phyloP scores from a whole-genome alignment of 2,329 filamentous ascomycete genomes.

The Davidsoniella eucalypti region DNA sequence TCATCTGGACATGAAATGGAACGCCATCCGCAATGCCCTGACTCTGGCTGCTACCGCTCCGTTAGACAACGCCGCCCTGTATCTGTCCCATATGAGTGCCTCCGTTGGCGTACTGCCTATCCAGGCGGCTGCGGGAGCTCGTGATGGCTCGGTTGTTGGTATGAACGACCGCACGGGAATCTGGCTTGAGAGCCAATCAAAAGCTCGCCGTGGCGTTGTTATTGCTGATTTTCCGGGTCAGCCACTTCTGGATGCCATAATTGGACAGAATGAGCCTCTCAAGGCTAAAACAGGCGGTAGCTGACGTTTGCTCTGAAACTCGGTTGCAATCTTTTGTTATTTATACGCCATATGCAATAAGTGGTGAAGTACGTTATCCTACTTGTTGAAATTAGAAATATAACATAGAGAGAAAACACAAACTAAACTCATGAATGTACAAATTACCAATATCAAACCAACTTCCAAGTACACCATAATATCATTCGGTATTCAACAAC shows the following conservation, averaged over 20 bases:
- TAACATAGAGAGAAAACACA: too few relatives aligned
- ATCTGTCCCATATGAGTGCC: constrained; percentile 31
- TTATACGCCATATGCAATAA: too few relatives aligned
- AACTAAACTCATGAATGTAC: too few relatives aligned
- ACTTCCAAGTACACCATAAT: too few relatives aligned
- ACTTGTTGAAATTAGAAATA: too few relatives aligned
- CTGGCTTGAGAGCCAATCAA: constrained; percentile 22
- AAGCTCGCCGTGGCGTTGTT: constrained; percentile 26
- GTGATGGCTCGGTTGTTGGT: constrained; percentile 25
- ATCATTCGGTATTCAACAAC: too few relatives aligned
- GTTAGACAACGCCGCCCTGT: constrained; percentile 24
- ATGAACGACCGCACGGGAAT: constrained; percentile 33
- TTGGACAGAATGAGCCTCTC: constrained; percentile 24
- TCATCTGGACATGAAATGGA: constrained; percentile 31
- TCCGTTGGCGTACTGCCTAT: constrained; percentile 32
- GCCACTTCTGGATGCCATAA: constrained; percentile 25
- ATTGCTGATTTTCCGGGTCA: constrained; percentile 33
- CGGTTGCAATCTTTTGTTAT: too few relatives aligned
- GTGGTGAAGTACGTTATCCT: too few relatives aligned
- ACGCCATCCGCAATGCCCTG: constrained; percentile 26
- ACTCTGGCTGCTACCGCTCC: constrained; percentile 20
- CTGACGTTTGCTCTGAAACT: too few relatives aligned
- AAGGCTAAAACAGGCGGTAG: not conserved
- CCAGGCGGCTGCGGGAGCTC: constrained; percentile 31
- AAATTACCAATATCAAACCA: too few relatives aligned